These are phyloP conservation scores for Aaosphaeria pasadenensis DNA, from an alignment of 2,329 filamentous ascomycete genomes.

Conservation along the genomic window DNA sequence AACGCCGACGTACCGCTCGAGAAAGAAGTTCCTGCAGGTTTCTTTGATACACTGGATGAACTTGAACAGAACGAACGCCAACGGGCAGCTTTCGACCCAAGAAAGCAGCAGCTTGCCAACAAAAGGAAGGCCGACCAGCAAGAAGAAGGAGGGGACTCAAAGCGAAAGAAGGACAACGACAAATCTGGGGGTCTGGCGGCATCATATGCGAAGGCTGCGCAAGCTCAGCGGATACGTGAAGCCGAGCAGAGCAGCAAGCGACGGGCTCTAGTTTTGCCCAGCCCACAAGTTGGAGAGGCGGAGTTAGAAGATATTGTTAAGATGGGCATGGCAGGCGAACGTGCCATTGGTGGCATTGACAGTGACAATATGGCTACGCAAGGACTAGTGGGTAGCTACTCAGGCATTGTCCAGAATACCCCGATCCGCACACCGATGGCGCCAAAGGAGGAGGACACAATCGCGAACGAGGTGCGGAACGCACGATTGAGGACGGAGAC, in stretches of 20 bases:
- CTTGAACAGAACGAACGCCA: slow-evolving; percentile 76
- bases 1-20: slow-evolving; percentile 99
- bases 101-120: slow-evolving; percentile 84
- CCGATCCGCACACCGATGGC: slow-evolving; percentile 91
- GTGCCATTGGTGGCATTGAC: slow-evolving; percentile 72
- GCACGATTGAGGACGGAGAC: slow-evolving; percentile 90
- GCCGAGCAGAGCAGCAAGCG: slow-evolving; percentile 96
- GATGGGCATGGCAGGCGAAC: slow-evolving; percentile 92
- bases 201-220: slow-evolving; percentile 87
- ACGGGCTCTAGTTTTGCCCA: slow-evolving; percentile 74
- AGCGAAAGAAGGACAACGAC: slow-evolving; percentile 87
- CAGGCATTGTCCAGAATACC: slow-evolving; percentile 72
- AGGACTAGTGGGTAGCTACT: slow-evolving; percentile 84
- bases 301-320: slow-evolving; percentile 98
- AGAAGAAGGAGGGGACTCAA: slow-evolving; percentile 74
- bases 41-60: slow-evolving; percentile 91
- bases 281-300: slow-evolving; percentile 86
- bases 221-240: slow-evolving; percentile 91
- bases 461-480: slow-evolving; percentile 94
- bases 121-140: slow-evolving; percentile 91
- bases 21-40: slow-evolving; percentile 81
- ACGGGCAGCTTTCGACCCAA: slow-evolving; percentile 81
- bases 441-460: slow-evolving; percentile 88
- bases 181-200: slow-evolving; percentile 70
- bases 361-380: slow-evolving; percentile 83